phyloP scores from a whole-genome alignment of 2,329 filamentous ascomycete genomes.

The Claviceps pazoutovae region DNA sequence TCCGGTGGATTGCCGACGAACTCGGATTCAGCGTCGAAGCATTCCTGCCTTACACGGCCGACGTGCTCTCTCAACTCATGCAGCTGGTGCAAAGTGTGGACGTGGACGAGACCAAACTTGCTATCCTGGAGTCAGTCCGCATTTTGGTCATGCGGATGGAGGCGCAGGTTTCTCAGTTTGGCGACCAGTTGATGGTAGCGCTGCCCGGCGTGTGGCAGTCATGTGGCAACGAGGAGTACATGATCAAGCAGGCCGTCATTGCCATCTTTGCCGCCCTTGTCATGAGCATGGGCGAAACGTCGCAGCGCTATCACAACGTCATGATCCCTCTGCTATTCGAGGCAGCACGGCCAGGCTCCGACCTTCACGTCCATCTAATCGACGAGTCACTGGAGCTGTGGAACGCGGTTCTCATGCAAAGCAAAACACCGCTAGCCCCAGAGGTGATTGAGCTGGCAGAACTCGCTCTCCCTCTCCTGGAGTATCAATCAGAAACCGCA shows the following conservation, averaged over 20 bases:
- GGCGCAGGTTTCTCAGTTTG: conserved; percentile 50
- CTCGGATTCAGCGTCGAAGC: conserved; percentile 62
- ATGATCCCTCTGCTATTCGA: conserved; percentile 73
- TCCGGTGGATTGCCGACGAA: conserved; percentile 69
- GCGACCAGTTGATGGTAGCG: conserved; percentile 68
- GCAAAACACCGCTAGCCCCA: conserved; percentile 43
- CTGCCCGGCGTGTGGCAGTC: conserved; percentile 75
- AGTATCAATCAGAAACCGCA: conserved; percentile 50
- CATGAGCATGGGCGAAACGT: conserved; percentile 68
- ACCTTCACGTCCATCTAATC: conserved; percentile 66
- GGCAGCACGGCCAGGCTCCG: conserved; percentile 63
- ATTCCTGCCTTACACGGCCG: conserved; percentile 66
- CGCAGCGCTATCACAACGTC: conserved; percentile 62
- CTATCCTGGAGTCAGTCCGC: conserved; percentile 73
- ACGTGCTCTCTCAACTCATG: conserved; percentile 61
- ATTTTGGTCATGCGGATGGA: conserved; percentile 73
- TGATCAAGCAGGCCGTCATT: conserved; percentile 88
- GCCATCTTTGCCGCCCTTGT: conserved; percentile 74
- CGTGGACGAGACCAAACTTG: conserved; percentile 78
- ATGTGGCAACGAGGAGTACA: conserved; percentile 65
- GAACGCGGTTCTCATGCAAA: conserved; percentile 58
- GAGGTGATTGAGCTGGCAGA: conserved; percentile 50
- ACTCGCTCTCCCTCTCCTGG: conserved; percentile 50
- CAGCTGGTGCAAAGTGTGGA: conserved; percentile 66
- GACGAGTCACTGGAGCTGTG: conserved; percentile 89